Base-by-base conservation (phyloP, 495 filamentous ascomycete species). In the Usnea hakonensis region DNA sequence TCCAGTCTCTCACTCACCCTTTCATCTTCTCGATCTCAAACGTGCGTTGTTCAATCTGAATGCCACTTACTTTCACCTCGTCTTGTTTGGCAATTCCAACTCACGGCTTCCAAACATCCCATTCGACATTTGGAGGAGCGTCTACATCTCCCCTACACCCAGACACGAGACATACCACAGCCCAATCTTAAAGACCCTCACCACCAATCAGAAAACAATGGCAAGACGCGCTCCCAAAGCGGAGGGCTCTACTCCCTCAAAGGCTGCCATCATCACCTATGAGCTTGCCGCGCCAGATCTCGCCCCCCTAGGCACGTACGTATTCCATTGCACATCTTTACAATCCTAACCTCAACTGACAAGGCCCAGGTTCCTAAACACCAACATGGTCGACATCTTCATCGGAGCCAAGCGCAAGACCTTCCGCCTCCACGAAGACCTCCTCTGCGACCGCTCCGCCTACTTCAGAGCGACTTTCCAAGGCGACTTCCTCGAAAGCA, bases 381-480 rank as follows among this genome's bases (percentile, higher is more conserved):
- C 17, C 26, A 13, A 57, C 19, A 26, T 38, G 32, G n/a, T 64
- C 5, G 44, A 58, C n/a, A 23, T 67, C n/a, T 43, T 62, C 48
- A 40, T 69, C 19, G 68, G 68, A 13, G 35, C 50, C 1, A 61
- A 64, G 23, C 57, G 58, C 30, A 61, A 61, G 30, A 36, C 37
- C 2, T 71, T 60, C 58, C n/a, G 19, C 9, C 21, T 69, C 26
- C 65, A 70, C 61, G 62, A 68, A 36, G 21, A 60, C 3, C 32
- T 65, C 5, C 46, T 70, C 21, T 68, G 65, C 58, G 41, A 43
- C n/a, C 55, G 48, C 32, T 69, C 64, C 1, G 14, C 9, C 2
- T 69, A 60, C 35, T 70, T 71, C 58, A 54, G 50, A 35, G 57
- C 55, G 5, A 58, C 59, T 16, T 60, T 71, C 35, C 55, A 38